These are phyloP conservation scores for Lagenidium sp. DNA, from an alignment of 352 stramenopile species.

Conservation along the genomic window DNA sequence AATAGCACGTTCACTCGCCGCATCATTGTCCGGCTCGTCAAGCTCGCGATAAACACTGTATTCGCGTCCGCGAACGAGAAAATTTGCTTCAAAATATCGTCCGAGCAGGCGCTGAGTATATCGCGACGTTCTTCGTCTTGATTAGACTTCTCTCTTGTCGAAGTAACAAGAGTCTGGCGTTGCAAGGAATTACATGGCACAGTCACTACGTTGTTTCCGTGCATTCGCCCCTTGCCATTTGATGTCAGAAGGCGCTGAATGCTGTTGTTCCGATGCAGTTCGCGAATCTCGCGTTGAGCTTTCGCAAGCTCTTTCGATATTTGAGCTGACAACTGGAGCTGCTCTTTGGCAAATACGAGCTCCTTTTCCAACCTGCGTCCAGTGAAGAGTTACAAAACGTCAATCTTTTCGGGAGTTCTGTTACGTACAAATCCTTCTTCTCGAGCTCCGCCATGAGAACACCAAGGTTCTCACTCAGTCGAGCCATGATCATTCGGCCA, in stretches of 20 bases:
- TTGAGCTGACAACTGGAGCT: slow-evolving; percentile 36
- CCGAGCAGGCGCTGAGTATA: slow-evolving; percentile 23
- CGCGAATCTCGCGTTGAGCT: slow-evolving; percentile 68
- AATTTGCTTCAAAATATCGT: slow-evolving; percentile 52
- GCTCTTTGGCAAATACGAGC: slow-evolving; percentile 39
- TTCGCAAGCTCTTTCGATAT: slow-evolving; percentile 57
- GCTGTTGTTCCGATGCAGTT: slow-evolving; percentile 53
- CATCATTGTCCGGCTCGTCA: slow-evolving; percentile 44
- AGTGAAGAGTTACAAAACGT: background rate
- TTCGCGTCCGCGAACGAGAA: slow-evolving; percentile 67
- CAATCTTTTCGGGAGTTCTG: background rate
- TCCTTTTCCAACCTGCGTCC: slow-evolving; percentile 49
- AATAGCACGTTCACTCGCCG: slow-evolving; percentile 55
- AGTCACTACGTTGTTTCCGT: background rate
- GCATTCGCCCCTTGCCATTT: background rate
- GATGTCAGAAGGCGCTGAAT: slow-evolving; percentile 58
- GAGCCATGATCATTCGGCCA: slow-evolving; percentile 24
- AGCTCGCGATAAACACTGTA: slow-evolving; percentile 59
- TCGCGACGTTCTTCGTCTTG: slow-evolving; percentile 7
- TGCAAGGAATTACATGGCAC: background rate
- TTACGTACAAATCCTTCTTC: slow-evolving; percentile 47
- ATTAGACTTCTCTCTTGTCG: too few relatives aligned
- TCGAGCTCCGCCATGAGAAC: slow-evolving; percentile 45
- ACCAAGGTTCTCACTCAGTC: slow-evolving; percentile 37
- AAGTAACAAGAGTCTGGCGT: too few relatives aligned